phyloP scores from a whole-genome alignment of 345 rosid species.

The Populus euphratica region DNA sequence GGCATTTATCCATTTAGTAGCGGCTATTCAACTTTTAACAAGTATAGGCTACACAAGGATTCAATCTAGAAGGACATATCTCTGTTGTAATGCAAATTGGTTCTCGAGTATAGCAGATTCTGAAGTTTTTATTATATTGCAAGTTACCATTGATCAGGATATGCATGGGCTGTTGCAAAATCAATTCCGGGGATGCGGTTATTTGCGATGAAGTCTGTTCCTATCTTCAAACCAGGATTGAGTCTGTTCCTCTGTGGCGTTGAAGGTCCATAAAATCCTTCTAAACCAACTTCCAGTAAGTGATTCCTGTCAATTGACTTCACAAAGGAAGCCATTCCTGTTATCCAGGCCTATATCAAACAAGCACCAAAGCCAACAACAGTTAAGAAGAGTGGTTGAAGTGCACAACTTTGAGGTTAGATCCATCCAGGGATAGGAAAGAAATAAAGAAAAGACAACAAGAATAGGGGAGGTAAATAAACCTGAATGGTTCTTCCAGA shows the following conservation, averaged over 20 bases:
- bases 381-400: neutral
- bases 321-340: conserved; percentile 28
- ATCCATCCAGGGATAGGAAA: too few species aligned
- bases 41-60: neutral
- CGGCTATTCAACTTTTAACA: neutral
- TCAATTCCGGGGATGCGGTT: conserved; percentile 23
- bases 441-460: neutral
- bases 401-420: neutral
- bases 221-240: conserved; percentile 20
- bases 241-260: conserved; percentile 24
- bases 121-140: neutral
- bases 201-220: conserved; percentile 32
- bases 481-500: conserved; percentile 35
- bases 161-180: conserved; percentile 31
- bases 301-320: conserved; percentile 35
- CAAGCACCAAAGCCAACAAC: neutral
- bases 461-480: neutral
- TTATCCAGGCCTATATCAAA: conserved; percentile 48
- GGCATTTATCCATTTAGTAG: neutral
- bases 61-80: neutral
- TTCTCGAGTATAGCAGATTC: neutral
- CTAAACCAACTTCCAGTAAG: conserved; percentile 34
- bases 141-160: conserved; percentile 32
- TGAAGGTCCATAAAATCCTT: conserved; percentile 32
- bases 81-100: neutral